Conservation (phyloP, 1,284 basidiomycete genomes). For the Boletellus deceptivus region DNA sequence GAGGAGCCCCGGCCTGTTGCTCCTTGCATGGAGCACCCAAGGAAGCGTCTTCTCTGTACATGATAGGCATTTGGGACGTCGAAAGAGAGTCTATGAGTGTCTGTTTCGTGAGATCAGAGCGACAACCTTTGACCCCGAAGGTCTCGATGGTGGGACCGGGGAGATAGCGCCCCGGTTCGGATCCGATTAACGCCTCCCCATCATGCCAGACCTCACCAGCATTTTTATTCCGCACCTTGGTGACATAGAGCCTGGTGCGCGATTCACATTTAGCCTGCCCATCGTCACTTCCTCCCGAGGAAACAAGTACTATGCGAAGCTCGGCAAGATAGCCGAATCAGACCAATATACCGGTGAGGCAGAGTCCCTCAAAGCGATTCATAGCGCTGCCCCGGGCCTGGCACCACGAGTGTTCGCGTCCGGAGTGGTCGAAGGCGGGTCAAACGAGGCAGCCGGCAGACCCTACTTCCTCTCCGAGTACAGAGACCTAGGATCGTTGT, state of each 20-base stretch:
- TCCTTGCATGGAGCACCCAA: no score
- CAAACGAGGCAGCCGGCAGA: slow-evolving; percentile 35
- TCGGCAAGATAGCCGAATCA: slow-evolving; percentile 46
- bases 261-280: slow-evolving; percentile 49
- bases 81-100: background rate
- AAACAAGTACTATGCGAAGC: slow-evolving; percentile 58
- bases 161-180: no score
- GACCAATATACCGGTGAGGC: slow-evolving; percentile 74
- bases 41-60: background rate
- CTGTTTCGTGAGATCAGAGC: background rate
- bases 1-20: background rate
- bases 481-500: slow-evolving; percentile 56
- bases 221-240: slow-evolving; percentile 45
- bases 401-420: slow-evolving; percentile 61
- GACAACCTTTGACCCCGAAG: no score
- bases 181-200: slow-evolving; percentile 1
- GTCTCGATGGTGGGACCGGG: no score
- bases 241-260: slow-evolving; percentile 46
- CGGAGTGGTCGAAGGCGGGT: slow-evolving; percentile 40
- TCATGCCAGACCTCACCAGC: slow-evolving; percentile 26
- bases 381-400: slow-evolving; percentile 61
- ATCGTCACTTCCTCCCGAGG: slow-evolving; percentile 58
- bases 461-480: slow-evolving; percentile 78
- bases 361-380: slow-evolving; percentile 67
- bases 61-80: background rate